phyloP scores from a whole-genome alignment of 2,329 filamentous ascomycete genomes.

The Epicoccum sorghinum region DNA sequence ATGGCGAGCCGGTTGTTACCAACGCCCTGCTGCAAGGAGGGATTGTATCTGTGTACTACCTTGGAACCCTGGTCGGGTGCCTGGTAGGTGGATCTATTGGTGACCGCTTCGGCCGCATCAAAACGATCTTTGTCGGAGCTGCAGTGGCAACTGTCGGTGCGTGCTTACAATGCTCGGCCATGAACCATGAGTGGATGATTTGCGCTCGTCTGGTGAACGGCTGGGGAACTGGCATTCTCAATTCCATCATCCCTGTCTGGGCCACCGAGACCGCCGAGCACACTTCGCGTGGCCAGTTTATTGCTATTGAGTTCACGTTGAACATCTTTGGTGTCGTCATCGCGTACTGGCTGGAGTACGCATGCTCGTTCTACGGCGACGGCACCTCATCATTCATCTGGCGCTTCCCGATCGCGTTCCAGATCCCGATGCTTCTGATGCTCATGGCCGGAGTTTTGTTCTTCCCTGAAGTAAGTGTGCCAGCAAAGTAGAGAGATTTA shows the following conservation, averaged over 20 bases:
- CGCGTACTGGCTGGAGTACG: slow-evolving; percentile 60
- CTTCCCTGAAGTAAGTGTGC: slow-evolving; percentile 67
- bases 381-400: slow-evolving; percentile 66
- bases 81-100: slow-evolving; percentile 33
- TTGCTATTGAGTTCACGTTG: slow-evolving; percentile 74
- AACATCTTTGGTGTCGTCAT: slow-evolving; percentile 74
- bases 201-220: slow-evolving; percentile 65
- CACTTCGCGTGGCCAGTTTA: slow-evolving; percentile 70
- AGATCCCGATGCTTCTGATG: slow-evolving; percentile 67
- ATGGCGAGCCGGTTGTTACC: slow-evolving; percentile 31
- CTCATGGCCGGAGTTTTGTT: slow-evolving; percentile 66
- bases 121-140: slow-evolving; percentile 35
- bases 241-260: slow-evolving; percentile 74
- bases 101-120: slow-evolving; percentile 36
- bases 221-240: slow-evolving; percentile 72
- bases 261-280: slow-evolving; percentile 73
- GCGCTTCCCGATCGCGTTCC: slow-evolving; percentile 73
- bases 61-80: slow-evolving; percentile 36
- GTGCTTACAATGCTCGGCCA: slow-evolving; percentile 67
- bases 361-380: slow-evolving; percentile 65
- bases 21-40: slow-evolving; percentile 40
- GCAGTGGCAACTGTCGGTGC: slow-evolving; percentile 56
- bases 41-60: slow-evolving; percentile 43
- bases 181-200: slow-evolving; percentile 66
- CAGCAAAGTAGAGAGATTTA: background rate